Evolutionary conservation across 2,329 filamentous ascomycete species (phyloP).

Genomic region (Cordyceps pruinosa): DNA sequence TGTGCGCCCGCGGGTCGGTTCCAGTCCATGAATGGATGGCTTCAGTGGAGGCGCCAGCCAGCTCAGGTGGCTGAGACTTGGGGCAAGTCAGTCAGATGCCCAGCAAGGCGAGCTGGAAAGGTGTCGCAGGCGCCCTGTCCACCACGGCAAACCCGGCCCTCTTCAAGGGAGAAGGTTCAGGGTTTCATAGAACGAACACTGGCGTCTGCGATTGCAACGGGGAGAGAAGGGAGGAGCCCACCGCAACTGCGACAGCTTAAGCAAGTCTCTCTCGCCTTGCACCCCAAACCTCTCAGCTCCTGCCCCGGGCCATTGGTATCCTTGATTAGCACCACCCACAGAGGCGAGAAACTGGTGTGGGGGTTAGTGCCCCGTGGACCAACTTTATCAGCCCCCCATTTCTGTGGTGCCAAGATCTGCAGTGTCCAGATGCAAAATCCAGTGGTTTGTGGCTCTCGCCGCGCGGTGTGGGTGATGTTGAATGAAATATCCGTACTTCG

Average conservation of each 20-base stretch:
- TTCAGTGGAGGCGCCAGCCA: not conserved
- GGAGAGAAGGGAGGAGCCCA: not conserved
- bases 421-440: slow-evolving; percentile 4
- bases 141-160: not conserved
- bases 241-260: not conserved
- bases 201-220: not conserved
- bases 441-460: not conserved
- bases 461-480: not conserved
- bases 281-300: not conserved
- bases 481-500: not conserved
- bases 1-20: slow-evolving; percentile 1
- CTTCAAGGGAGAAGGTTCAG: not conserved
- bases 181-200: not conserved
- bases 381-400: not conserved
- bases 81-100: not conserved
- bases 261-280: not conserved
- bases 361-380: slow-evolving; percentile 5
- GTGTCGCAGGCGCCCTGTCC: not conserved
- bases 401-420: slow-evolving; percentile 11
- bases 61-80: not conserved
- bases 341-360: not conserved
- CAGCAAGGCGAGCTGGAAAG: not conserved
- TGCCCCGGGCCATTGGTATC: not conserved
- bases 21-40: not conserved
- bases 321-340: not conserved